Percentiles rank a stretch among this genome's conserved stretches.
phyloP scores from a whole-genome alignment of 1,139 yeast species.

The Candida frijolesensis region DNA sequence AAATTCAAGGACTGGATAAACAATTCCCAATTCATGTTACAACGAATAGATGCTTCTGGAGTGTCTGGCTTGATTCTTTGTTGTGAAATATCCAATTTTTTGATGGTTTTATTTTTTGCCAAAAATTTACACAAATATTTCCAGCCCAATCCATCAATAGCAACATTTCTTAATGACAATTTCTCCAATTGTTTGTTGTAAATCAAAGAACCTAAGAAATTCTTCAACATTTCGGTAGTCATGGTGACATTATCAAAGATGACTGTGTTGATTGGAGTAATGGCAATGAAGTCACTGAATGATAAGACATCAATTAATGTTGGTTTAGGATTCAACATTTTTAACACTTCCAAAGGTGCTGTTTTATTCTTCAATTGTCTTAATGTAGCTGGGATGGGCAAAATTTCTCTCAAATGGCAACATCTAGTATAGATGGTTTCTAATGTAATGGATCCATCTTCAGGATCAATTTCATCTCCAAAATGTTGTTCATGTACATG shows the following conservation, averaged over 20 bases:
- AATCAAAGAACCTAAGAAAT: constrained; percentile 63
- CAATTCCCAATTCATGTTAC: constrained; percentile 76
- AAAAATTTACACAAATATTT: constrained; percentile 70
- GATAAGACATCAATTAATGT: constrained; percentile 87
- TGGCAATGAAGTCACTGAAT: constrained; percentile 83
- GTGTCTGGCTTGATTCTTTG: constrained; percentile 62
- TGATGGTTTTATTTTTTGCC: constrained; percentile 55
- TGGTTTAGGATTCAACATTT: constrained; percentile 86
- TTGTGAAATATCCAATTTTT: constrained; percentile 79
- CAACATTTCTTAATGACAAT: constrained; percentile 76
- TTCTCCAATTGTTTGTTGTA: constrained; percentile 64
- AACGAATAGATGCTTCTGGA: constrained; percentile 48
- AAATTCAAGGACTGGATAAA: constrained; percentile 58
- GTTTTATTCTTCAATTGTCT: constrained; percentile 79
- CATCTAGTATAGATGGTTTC: constrained; percentile 86
- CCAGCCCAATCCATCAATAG: constrained; percentile 76
- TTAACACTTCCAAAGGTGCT: constrained; percentile 73
- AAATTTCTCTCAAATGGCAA: constrained; percentile 87
- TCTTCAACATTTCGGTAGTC: constrained; percentile 77
- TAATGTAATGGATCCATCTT: constrained; percentile 42
- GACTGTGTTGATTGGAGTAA: constrained; percentile 77
- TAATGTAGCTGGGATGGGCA: constrained; percentile 90
- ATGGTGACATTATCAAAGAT: constrained; percentile 82
- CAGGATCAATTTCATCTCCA: constrained; percentile 26
- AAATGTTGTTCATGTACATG: constrained; percentile 71